Evolutionary conservation across 164 flowering plant species (phyloP), one percentile per base, ranked within the genome.

Genomic region (Tetrastigma voinierianum): DNA sequence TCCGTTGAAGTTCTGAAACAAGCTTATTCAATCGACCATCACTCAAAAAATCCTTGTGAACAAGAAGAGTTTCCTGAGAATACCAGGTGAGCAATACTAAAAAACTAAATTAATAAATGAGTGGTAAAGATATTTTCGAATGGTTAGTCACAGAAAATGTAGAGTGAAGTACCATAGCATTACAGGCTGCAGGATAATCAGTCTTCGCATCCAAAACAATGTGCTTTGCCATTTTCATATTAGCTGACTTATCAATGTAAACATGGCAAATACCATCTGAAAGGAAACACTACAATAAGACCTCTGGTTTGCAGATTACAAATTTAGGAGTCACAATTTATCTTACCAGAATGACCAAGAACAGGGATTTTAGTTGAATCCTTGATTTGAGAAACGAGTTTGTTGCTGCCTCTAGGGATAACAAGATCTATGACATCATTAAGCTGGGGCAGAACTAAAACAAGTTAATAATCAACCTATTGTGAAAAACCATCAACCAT

Each of bases 371-470:
- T 93, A 32, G 96, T 93, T n/a, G 86, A 77, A 32, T 81, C 80
- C 79, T n/a, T 90, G 52, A 93, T 90, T 77, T 90, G 89, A 68
- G 93, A 80, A 69, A 93, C 98, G 61, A 90, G 91, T 76, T 83
- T 85, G 70, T 90, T 93, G 78, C 96, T 93, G 70, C 98, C 98
- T 76, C 98, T 86, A 46, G 98, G 98, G 66, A 93, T 88, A 61
- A 93, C 96, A 55, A 93, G 91, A 78, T 93, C 98, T 66, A 93
- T 90, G 19, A 93, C 98, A 85, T 93, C 95, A 80, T 90, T 96
- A 71, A 86, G 88, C 98, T 93, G 87, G 25, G 61, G 14, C 14
- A 76, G 47, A 72, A 58, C 2, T 19, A 19, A 54, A 21, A 57
- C 1, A 32, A 58, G 43, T 66, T 53, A 25, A 63, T 46, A 18